phyloP scores from a whole-genome alignment of 352 stramenopile genomes.

The Phytophthora sansomeana region DNA sequence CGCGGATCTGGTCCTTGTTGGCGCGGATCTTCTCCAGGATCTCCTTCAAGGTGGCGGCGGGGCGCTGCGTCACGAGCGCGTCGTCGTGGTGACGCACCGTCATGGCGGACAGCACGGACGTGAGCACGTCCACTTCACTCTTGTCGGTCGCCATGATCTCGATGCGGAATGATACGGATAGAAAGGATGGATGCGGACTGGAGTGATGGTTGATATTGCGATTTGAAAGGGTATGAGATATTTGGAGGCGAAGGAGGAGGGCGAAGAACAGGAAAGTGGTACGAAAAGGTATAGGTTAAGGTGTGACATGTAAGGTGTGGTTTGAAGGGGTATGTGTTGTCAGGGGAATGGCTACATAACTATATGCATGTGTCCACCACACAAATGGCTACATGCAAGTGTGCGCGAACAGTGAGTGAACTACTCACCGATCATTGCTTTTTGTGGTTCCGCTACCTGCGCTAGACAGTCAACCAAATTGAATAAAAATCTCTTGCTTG shows the following conservation, averaged over 20 bases:
- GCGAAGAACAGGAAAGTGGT: not conserved
- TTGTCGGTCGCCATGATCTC: slow-evolving; percentile 22
- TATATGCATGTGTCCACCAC: too few relatives aligned
- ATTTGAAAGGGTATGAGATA: not conserved
- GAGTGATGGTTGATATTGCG: slow-evolving; percentile 14
- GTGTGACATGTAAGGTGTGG: not conserved
- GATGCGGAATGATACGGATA: slow-evolving; percentile 25
- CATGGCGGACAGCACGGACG: slow-evolving; percentile 51
- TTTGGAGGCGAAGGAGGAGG: not conserved
- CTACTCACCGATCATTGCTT: too few relatives aligned
- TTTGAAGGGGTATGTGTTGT: slow-evolving; percentile 4
- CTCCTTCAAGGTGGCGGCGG: slow-evolving; percentile 51
- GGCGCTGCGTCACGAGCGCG: slow-evolving; percentile 47
- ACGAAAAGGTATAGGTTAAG: not conserved
- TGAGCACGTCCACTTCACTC: slow-evolving; percentile 36
- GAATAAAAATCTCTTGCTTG: too few relatives aligned
- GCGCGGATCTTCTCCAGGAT: slow-evolving; percentile 63
- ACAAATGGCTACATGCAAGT: too few relatives aligned
- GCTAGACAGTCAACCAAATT: too few relatives aligned
- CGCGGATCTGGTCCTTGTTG: slow-evolving; percentile 62
- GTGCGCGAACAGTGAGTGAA: too few relatives aligned
- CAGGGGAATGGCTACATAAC: not conserved
- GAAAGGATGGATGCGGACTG: not conserved
- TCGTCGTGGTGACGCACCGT: slow-evolving; percentile 41
- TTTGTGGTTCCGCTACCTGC: too few relatives aligned